Conservation (phyloP, 495 filamentous ascomycete genomes). For the Mytilinidion resinicola region DNA sequence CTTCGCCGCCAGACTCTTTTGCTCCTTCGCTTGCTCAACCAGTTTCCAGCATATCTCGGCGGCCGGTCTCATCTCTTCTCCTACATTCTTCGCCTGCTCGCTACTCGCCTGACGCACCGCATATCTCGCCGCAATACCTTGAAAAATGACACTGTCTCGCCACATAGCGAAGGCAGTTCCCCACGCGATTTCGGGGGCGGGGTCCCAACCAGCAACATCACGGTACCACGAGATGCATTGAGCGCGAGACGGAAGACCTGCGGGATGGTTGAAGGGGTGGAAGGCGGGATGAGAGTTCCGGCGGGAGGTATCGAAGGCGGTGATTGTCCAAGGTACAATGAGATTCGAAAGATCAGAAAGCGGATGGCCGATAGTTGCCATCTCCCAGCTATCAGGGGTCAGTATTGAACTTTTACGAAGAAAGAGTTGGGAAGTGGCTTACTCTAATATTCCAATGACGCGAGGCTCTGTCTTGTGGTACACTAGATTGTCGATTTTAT, state of each 20-base stretch:
- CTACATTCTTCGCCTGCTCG: slow-evolving; percentile 64
- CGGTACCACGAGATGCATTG: slow-evolving; percentile 67
- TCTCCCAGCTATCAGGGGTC: slow-evolving; percentile 63
- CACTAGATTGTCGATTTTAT: slow-evolving; percentile 90
- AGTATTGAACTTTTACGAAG: slow-evolving; percentile 5
- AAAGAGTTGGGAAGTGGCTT: slow-evolving; percentile 28
- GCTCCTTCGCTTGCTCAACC: slow-evolving; percentile 41
- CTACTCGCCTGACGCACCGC: slow-evolving; percentile 85
- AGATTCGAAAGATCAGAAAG: slow-evolving; percentile 80
- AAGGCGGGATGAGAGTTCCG: slow-evolving; percentile 43
- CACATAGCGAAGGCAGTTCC: slow-evolving; percentile 62
- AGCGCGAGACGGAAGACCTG: slow-evolving; percentile 61
- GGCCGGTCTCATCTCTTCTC: slow-evolving; percentile 50
- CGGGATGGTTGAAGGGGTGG: slow-evolving; percentile 44
- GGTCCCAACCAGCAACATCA: slow-evolving; percentile 62
- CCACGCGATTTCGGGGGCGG: slow-evolving; percentile 45
- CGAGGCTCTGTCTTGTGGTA: slow-evolving; percentile 79
- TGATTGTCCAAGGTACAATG: slow-evolving; percentile 53
- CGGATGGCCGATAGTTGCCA: slow-evolving; percentile 88
- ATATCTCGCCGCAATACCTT: slow-evolving; percentile 78
- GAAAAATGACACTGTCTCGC: slow-evolving; percentile 68
- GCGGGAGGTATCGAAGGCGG: slow-evolving; percentile 27
- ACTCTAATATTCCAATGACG: slow-evolving; percentile 85
- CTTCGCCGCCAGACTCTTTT: slow-evolving; percentile 16
- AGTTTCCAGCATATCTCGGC: slow-evolving; percentile 67